Evolutionary conservation across 352 stramenopile genomes (phyloP), one percentile per base, ranked within the genome.

Genomic region (Phytophthora pisi): DNA sequence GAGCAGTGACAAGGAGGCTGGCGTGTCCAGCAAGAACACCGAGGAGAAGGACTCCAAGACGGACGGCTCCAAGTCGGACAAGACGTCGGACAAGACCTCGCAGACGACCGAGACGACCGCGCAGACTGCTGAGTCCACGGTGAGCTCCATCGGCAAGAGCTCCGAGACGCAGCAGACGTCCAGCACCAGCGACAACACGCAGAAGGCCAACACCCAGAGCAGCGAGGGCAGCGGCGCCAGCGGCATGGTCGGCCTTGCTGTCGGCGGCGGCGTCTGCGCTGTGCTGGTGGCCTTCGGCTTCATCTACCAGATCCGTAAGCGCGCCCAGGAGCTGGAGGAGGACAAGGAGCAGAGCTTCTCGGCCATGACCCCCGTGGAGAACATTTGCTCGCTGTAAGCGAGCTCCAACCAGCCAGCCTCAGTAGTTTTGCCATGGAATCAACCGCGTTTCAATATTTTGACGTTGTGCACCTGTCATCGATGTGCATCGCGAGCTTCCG

Each of bases 251-350:
- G 72, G 70, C 8, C 28, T 79, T 13, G 72, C 81, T 13, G 57
- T 86, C 15, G 68, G 59, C 8, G 51, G 64, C 28, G 76, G 72
- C 45, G 77, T 66, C 28, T 82, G 70, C 23, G 76, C 70, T 5
- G 78, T 85, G 23, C 42, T 85, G 49, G 74, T 76, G n/a, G 84
- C 84, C 1, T 89, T 89, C 55, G 84, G 77, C 24, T 92, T 92
- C 78, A 90, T 92, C 72, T 92, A 89, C 76, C 82, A 89, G 76
- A 74, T 80, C 30, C 84, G 84, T 68, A 78, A 90, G 74, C 86
- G 84, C 57, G 84, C 84, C 2, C 58, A 80, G 42, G 76, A 86
- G 61, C 71, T 92, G 7, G 84, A 88, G 31, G 66, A 89, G 31
- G 61, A 67, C 62, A 91, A 91, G 79, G 67, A 80, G 51, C 68